Percentiles rank a stretch among this genome's conserved stretches.
These are phyloP conservation scores for Lentinula sp. DNA, from an alignment of 768 basidiomycete species.

Conservation along the genomic window DNA sequence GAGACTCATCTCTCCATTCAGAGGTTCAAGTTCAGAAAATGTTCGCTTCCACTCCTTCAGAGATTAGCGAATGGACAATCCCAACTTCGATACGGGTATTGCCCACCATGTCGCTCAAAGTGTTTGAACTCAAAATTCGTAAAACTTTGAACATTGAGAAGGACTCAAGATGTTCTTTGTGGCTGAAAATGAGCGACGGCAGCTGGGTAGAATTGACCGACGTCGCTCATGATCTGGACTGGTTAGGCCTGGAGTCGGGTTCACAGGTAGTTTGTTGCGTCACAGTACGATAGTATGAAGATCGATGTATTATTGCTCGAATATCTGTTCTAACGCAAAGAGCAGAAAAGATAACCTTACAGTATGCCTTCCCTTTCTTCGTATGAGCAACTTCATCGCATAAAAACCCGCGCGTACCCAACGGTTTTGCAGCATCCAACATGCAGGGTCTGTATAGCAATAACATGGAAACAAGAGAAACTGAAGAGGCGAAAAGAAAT, in stretches of 20 bases:
- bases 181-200: slow-evolving; percentile 50
- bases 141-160: slow-evolving; percentile 38
- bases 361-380: not conserved
- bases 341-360: not conserved
- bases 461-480: slow-evolving; percentile 41
- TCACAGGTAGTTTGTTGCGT: slow-evolving; percentile 24
- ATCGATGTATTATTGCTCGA: not conserved
- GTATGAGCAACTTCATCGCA: not conserved
- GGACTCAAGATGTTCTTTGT: slow-evolving; percentile 36
- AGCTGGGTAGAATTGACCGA: slow-evolving; percentile 36
- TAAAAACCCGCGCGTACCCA: not conserved
- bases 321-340: not conserved
- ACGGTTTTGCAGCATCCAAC: not conserved
- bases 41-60: slow-evolving; percentile 9
- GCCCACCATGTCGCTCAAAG: slow-evolving; percentile 60
- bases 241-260: slow-evolving; percentile 66
- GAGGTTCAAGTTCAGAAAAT: slow-evolving; percentile 14
- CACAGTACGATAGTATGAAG: not conserved
- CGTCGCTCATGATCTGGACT: slow-evolving; percentile 54
- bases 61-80: slow-evolving; percentile 13
- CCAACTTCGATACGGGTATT: slow-evolving; percentile 44
- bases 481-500: slow-evolving; percentile 6
- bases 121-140: slow-evolving; percentile 57
- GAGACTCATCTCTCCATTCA: slow-evolving; percentile 9
- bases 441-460: slow-evolving; percentile 13